Conservation (phyloP, 768 basidiomycete genomes). For the Naganishia kalamii region DNA sequence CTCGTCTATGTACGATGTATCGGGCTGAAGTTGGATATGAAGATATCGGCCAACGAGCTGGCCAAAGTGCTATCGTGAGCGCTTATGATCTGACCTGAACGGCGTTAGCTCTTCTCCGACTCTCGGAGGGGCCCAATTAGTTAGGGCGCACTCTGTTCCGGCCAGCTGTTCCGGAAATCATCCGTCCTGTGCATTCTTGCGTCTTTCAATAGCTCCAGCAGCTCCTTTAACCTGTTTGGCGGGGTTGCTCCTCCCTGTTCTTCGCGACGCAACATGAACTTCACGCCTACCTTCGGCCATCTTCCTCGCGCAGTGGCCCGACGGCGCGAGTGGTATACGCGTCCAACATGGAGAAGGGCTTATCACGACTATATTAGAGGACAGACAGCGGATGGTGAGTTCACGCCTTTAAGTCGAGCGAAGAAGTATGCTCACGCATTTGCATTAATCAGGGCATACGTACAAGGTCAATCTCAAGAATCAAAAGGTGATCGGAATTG, state of each 20-base stretch:
- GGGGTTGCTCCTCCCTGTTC: neutral
- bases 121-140: neutral
- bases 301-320: neutral
- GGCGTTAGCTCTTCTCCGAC: neutral
- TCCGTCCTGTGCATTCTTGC: neutral
- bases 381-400: conserved; percentile 29
- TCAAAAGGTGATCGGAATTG: conserved; percentile 70
- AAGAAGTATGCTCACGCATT: neutral
- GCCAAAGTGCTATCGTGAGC: no score
- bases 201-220: no score
- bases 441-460: neutral
- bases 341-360: conserved; percentile 4
- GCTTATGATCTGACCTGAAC: no score
- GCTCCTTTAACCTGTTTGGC: no score
- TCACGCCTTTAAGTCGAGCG: neutral
- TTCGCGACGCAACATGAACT: neutral
- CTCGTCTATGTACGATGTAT: no score
- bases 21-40: no score
- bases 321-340: neutral
- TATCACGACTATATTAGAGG: conserved; percentile 39
- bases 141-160: neutral
- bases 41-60: no score
- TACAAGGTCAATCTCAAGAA: conserved; percentile 52
- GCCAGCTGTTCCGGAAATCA: neutral
- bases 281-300: neutral